These are phyloP conservation scores for Paecilomyces formosus DNA, from an alignment of 2,329 filamentous ascomycete species.

Conservation along the genomic window DNA sequence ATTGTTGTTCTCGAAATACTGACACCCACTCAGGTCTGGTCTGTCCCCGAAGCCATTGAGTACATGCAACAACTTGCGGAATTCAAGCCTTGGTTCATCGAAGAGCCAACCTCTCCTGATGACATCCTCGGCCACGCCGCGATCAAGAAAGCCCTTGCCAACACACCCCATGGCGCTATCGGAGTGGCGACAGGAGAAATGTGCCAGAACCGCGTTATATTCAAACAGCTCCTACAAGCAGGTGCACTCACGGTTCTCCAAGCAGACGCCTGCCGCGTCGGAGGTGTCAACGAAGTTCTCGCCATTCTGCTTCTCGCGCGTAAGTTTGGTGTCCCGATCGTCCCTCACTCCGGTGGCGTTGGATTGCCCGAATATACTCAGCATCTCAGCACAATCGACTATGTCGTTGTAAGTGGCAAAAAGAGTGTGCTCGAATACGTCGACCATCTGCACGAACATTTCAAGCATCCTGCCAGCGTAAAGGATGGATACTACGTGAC, in stretches of 20 bases:
- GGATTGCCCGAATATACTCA: slow-evolving; percentile 91
- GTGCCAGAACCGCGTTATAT: slow-evolving; percentile 90
- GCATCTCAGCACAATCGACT: slow-evolving; percentile 87
- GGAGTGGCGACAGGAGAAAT: slow-evolving; percentile 89
- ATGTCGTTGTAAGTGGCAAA: slow-evolving; percentile 77
- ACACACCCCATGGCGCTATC: slow-evolving; percentile 51
- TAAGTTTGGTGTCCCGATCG: slow-evolving; percentile 65
- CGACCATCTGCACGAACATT: slow-evolving; percentile 90
- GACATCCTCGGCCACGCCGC: slow-evolving; percentile 84
- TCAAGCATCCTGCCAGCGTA: slow-evolving; percentile 71
- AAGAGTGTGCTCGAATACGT: slow-evolving; percentile 82
- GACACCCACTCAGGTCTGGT: slow-evolving; percentile 56
- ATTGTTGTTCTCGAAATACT: background rate
- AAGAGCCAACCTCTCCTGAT: slow-evolving; percentile 86
- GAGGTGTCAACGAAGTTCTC: slow-evolving; percentile 84
- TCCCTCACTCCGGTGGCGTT: slow-evolving; percentile 83
- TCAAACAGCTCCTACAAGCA: slow-evolving; percentile 79
- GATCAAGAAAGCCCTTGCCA: slow-evolving; percentile 67
- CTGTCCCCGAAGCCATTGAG: slow-evolving; percentile 76
- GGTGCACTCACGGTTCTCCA: slow-evolving; percentile 83
- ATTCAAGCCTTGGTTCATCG: slow-evolving; percentile 83
- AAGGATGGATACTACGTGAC: slow-evolving; percentile 84
- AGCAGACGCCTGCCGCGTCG: slow-evolving; percentile 82
- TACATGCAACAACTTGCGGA: slow-evolving; percentile 78
- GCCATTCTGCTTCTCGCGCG: slow-evolving; percentile 78